Conservation (phyloP, 78 protist genomes). For the Protostelium mycophagum region DNA sequence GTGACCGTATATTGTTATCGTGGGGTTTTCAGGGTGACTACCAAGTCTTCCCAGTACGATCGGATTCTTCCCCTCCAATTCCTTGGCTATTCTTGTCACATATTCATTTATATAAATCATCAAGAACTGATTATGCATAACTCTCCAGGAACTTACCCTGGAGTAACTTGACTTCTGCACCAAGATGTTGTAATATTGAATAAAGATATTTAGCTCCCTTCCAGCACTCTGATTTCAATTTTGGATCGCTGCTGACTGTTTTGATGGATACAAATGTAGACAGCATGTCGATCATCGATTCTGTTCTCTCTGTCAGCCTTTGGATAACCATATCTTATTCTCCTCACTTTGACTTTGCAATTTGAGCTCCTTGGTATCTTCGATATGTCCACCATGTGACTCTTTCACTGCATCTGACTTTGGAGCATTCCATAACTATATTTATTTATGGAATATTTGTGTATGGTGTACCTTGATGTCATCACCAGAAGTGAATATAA, state of each 20-base stretch:
- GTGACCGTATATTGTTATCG: slow-evolving; percentile 36
- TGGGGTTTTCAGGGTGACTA: slow-evolving; percentile 9
- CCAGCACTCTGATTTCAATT: background rate
- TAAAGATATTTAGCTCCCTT: background rate
- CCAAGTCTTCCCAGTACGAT: slow-evolving; percentile 19
- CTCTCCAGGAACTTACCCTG: background rate
- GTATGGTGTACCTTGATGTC: background rate
- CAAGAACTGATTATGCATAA: background rate
- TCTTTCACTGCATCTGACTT: background rate
- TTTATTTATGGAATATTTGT: background rate
- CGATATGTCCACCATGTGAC: background rate
- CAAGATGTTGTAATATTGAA: background rate
- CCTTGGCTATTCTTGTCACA: background rate
- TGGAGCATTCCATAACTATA: background rate
- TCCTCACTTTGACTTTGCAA: background rate
- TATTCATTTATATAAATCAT: too few species aligned
- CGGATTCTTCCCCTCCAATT: background rate
- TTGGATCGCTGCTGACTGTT: background rate
- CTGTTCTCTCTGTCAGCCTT: background rate
- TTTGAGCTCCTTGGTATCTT: background rate
- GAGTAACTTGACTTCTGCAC: background rate
- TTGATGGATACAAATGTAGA: background rate
- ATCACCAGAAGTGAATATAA: background rate
- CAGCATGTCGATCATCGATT: background rate
- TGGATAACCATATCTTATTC: background rate